Evolutionary conservation across 306 rosid genomes (phyloP).

Genomic region (Lathyrus tuberosus): DNA sequence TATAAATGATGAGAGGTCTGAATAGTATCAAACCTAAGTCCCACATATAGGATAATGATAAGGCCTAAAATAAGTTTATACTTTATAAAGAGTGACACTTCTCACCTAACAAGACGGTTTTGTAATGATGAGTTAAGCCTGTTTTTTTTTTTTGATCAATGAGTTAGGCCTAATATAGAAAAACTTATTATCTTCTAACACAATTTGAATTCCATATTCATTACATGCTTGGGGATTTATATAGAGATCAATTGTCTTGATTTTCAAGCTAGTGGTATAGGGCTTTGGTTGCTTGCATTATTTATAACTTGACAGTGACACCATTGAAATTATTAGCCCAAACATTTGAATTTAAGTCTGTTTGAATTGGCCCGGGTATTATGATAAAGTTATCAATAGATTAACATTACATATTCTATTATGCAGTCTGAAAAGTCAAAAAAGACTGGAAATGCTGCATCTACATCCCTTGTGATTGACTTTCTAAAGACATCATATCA

Average conservation of each 20-base stretch:
- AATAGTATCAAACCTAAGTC: too few species aligned
- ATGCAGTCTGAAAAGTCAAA: constrained; percentile 86
- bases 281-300: constrained; percentile 34
- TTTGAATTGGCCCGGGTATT: constrained; percentile 9
- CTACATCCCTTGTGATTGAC: constrained; percentile 66
- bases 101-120: too few species aligned
- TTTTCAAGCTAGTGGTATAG: not conserved
- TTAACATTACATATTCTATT: constrained; percentile 28
- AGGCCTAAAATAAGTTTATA: too few species aligned
- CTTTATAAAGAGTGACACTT: too few species aligned
- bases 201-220: not conserved
- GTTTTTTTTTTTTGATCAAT: too few species aligned
- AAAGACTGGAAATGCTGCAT: constrained; percentile 78
- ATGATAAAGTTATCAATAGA: constrained; percentile 12
- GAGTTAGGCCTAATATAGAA: too few species aligned
- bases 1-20: too few species aligned
- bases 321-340: constrained; percentile 29
- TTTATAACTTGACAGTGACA: constrained; percentile 21
- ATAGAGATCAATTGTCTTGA: constrained; percentile 1
- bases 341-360: constrained; percentile 24
- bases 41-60: too few species aligned
- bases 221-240: constrained; percentile 14
- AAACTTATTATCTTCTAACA: too few species aligned
- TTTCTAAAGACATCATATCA: constrained; percentile 67
- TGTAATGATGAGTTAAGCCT: too few species aligned